These are phyloP conservation scores for Zymoseptoria ardabiliae DNA, from an alignment of 2,329 filamentous ascomycete genomes.

Conservation along the genomic window DNA sequence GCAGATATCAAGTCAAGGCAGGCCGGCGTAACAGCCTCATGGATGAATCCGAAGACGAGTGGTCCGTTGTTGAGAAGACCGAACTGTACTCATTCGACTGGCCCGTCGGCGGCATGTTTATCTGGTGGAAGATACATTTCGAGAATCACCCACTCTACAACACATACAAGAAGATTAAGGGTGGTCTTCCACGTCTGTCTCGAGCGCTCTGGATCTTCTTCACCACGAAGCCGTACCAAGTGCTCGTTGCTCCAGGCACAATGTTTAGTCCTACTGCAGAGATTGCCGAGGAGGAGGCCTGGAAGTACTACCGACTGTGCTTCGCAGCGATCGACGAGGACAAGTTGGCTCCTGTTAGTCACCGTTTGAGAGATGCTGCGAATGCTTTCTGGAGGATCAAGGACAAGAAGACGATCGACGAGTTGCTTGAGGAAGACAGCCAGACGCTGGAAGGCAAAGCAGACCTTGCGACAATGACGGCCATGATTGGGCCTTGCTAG, in stretches of 20 bases:
- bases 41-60: conserved; percentile 48
- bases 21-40: conserved; percentile 37
- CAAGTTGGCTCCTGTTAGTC: conserved; percentile 54
- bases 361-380: conserved; percentile 61
- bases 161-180: conserved; percentile 36
- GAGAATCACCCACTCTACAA: conserved; percentile 63
- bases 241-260: conserved; percentile 61
- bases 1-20: conserved; percentile 58
- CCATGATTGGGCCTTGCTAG: conserved; percentile 19
- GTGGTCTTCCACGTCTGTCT: conserved; percentile 48
- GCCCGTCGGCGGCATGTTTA: conserved; percentile 85
- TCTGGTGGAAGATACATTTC: conserved; percentile 71
- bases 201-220: conserved; percentile 64
- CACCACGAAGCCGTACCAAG: conserved; percentile 60
- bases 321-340: conserved; percentile 77
- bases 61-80: conserved; percentile 68
- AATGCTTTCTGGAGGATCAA: conserved; percentile 72
- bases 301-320: conserved; percentile 69
- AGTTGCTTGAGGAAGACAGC: conserved; percentile 43
- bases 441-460: conserved; percentile 1
- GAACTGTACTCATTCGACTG: conserved; percentile 68
- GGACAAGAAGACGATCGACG: conserved; percentile 57
- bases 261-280: conserved; percentile 65
- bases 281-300: conserved; percentile 53
- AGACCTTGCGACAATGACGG: conserved; percentile 8